A percentile compares a stretch with the other conserved stretches of the same genome.
Evolutionary conservation across 2,329 filamentous ascomycete species (phyloP).

Genomic region (Hymenotorrendiella dingleyae): DNA sequence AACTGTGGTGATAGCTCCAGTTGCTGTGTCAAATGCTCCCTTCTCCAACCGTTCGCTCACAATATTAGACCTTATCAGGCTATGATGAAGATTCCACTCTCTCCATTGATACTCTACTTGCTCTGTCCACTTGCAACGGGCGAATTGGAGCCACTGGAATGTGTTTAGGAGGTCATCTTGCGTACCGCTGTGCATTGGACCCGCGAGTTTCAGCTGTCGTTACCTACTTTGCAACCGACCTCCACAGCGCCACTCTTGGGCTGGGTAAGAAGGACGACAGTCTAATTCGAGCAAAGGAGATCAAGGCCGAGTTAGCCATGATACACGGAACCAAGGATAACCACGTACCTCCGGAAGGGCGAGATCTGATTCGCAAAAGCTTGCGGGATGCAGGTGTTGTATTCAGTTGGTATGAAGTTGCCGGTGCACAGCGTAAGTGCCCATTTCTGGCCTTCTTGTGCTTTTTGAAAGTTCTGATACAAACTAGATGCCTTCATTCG

Average conservation of each 20-base stretch:
- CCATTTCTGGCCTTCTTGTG: too few species aligned
- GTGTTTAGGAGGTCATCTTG: slow-evolving; percentile 64
- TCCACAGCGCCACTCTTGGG: slow-evolving; percentile 75
- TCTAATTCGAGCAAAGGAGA: slow-evolving; percentile 53
- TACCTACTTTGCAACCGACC: slow-evolving; percentile 89
- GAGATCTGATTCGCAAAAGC: slow-evolving; percentile 77
- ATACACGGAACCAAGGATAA: slow-evolving; percentile 91
- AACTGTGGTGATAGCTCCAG: background rate
- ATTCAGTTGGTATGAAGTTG: slow-evolving; percentile 82
- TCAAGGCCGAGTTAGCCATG: slow-evolving; percentile 76
- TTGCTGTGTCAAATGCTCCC: background rate
- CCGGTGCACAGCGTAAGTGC: slow-evolving; percentile 77
- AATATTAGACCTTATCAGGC: slow-evolving; percentile 62
- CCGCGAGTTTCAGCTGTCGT: slow-evolving; percentile 69
- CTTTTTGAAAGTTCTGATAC: too few species aligned
- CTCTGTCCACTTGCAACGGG: slow-evolving; percentile 73
- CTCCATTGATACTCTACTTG: slow-evolving; percentile 64
- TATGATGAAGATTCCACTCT: slow-evolving; percentile 76
- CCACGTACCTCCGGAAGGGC: slow-evolving; percentile 76
- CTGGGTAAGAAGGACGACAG: slow-evolving; percentile 56
- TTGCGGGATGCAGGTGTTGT: slow-evolving; percentile 68
- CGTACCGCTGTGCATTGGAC: slow-evolving; percentile 67
- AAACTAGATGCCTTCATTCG: slow-evolving; percentile 75
- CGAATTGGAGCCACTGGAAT: slow-evolving; percentile 77
- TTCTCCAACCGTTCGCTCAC: background rate